phyloP scores from a whole-genome alignment of 139 green algal species.

The Diplosphaera chodatii region DNA sequence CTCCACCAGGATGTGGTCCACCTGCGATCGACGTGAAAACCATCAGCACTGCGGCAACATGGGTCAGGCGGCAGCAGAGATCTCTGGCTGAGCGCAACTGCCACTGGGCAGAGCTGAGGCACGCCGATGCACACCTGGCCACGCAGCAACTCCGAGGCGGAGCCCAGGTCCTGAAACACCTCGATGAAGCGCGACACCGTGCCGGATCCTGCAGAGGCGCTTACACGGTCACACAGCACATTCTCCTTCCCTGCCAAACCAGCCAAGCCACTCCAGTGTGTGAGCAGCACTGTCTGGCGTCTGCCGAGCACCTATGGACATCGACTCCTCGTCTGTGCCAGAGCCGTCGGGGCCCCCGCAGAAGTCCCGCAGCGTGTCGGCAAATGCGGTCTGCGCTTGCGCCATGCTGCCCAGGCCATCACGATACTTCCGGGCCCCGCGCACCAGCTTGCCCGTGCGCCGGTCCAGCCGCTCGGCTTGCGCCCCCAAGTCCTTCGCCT shows the following conservation, averaged over 20 bases:
- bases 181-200: conserved; percentile 26
- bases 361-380: conserved; percentile 35
- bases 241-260: too few relatives aligned
- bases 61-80: too few relatives aligned
- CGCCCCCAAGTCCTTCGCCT: conserved; percentile 35
- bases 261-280: too few relatives aligned
- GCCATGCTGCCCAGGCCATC: conserved; percentile 23
- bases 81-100: too few relatives aligned
- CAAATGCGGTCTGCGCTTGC: conserved; percentile 32
- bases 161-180: conserved; percentile 10
- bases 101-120: too few relatives aligned
- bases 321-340: conserved; percentile 38
- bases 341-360: conserved; percentile 16
- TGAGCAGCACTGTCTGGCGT: too few relatives aligned
- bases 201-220: conserved; percentile 20
- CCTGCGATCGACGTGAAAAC: too few relatives aligned
- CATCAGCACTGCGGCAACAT: too few relatives aligned
- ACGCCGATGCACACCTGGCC: neutral
- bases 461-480: conserved; percentile 37
- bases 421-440: conserved; percentile 41
- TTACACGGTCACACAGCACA: too few relatives aligned
- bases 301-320: conserved; percentile 33
- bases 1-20: conserved; percentile 46
- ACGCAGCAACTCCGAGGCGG: neutral
- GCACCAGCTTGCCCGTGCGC: conserved; percentile 27